A percentile compares a stretch with the other conserved stretches of the same genome.
Conservation (phyloP, 2,329 filamentous ascomycete species). For the Cladosporium sphaerospermum region DNA sequence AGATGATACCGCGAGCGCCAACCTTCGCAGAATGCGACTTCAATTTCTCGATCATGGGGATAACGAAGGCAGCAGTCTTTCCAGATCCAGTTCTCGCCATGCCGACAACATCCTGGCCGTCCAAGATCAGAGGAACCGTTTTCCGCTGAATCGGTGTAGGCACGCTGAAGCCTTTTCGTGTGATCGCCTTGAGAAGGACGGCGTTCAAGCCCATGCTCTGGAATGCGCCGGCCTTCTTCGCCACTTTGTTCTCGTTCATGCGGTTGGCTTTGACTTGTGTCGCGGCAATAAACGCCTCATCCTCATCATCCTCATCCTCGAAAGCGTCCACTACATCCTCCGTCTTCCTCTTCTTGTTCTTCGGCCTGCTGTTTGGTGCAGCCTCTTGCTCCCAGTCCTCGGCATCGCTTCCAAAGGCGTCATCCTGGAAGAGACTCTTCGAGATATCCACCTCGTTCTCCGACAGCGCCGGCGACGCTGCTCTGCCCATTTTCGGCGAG, state of each 20-base stretch:
- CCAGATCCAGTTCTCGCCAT: slow-evolving; percentile 99
- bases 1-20: slow-evolving; percentile 76
- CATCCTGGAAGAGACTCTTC: slow-evolving; percentile 52
- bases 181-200: slow-evolving; percentile 81
- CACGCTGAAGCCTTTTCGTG: slow-evolving; percentile 88
- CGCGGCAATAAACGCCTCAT: slow-evolving; percentile 86
- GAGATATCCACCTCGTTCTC: slow-evolving; percentile 91
- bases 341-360: slow-evolving; percentile 13
- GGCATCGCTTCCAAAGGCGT: slow-evolving; percentile 53
- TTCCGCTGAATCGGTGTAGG: slow-evolving; percentile 97
- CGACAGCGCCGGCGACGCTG: slow-evolving; percentile 73
- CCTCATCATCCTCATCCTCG: slow-evolving; percentile 43
- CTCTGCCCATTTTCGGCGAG: slow-evolving; percentile 55
- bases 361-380: not conserved
- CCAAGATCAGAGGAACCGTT: slow-evolving; percentile 84
- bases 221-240: slow-evolving; percentile 94
- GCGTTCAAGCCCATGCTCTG: slow-evolving; percentile 87
- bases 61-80: slow-evolving; percentile 96
- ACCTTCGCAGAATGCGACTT: slow-evolving; percentile 82
- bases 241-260: slow-evolving; percentile 73
- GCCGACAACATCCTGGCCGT: slow-evolving; percentile 91
- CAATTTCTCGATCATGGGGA: slow-evolving; percentile 93
- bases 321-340: slow-evolving; percentile 14
- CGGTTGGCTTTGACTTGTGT: slow-evolving; percentile 82
- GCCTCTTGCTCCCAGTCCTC: slow-evolving; percentile 17